phyloP scores from a whole-genome alignment of 768 basidiomycete species.

The Tricholoma sp. region DNA sequence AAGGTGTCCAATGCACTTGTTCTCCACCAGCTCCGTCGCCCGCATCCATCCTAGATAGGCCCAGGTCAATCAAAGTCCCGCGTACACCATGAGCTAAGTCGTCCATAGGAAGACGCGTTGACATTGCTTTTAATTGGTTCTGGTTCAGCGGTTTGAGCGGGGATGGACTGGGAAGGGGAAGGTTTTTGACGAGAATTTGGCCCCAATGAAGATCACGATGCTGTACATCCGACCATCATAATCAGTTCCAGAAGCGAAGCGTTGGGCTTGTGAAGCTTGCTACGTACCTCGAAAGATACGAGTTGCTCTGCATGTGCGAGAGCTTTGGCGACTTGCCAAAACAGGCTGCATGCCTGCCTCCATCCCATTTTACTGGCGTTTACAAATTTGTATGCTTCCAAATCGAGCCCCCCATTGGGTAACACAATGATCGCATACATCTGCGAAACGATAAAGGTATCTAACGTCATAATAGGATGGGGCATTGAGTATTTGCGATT shows the following conservation, averaged over 20 bases:
- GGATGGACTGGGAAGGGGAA: conserved; percentile 23
- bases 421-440: conserved; percentile 87
- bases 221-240: conserved; percentile 34
- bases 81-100: conserved; percentile 58
- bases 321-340: conserved; percentile 84
- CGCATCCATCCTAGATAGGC: conserved; percentile 80
- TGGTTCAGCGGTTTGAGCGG: conserved; percentile 31
- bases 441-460: conserved; percentile 70
- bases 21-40: conserved; percentile 40
- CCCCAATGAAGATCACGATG: conserved; percentile 99
- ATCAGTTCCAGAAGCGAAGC: neutral
- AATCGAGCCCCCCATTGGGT: conserved; percentile 84
- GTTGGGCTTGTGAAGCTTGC: neutral
- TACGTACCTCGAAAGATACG: conserved; percentile 80
- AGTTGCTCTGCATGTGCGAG: conserved; percentile 76
- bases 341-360: conserved; percentile 82
- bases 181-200: conserved; percentile 79
- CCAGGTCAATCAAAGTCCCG: conserved; percentile 91
- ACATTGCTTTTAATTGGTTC: conserved; percentile 23
- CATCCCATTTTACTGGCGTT: conserved; percentile 58
- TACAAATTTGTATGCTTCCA: conserved; percentile 78
- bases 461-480: conserved; percentile 31
- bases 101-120: conserved; percentile 52
- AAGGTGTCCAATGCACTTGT: conserved; percentile 66
- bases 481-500: neutral